These are phyloP conservation scores for Prunus campanulata DNA, from an alignment of 306 rosid genomes.

Conservation along the genomic window DNA sequence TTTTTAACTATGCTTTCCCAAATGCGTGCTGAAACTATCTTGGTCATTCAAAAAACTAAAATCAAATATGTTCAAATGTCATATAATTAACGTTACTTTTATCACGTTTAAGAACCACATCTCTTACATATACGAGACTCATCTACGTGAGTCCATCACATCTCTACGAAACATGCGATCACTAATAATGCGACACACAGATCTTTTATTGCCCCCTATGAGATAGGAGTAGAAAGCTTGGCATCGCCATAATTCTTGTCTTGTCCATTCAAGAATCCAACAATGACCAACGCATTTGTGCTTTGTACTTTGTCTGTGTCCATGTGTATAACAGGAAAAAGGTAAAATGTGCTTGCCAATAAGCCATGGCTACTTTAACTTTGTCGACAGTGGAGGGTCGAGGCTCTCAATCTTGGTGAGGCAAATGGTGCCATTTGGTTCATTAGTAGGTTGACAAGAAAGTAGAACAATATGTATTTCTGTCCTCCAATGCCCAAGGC, in stretches of 20 bases:
- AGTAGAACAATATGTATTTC: not conserved
- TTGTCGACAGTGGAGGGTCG: not conserved
- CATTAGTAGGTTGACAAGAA: conserved; percentile 2
- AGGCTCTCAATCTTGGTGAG: not conserved
- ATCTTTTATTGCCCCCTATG: no score
- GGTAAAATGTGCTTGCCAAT: not conserved
- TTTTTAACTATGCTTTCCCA: no score
- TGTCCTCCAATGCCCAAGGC: conserved; percentile 17
- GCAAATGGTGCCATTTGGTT: conserved; percentile 10
- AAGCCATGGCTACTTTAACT: not conserved
- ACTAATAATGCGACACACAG: no score
- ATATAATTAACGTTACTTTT: no score
- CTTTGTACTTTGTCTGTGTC: not conserved
- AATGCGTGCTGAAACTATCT: no score
- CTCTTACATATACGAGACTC: no score
- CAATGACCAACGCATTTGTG: not conserved
- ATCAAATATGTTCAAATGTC: no score
- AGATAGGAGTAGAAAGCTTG: not conserved
- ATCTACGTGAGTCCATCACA: no score
- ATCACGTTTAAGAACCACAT: no score
- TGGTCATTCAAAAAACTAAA: no score
- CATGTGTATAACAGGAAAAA: not conserved
- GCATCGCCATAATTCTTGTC: not conserved
- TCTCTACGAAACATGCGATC: no score
- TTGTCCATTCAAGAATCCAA: not conserved